phyloP scores from a whole-genome alignment of 345 rosid genomes.

The Rhodomyrtus tomentosa region DNA sequence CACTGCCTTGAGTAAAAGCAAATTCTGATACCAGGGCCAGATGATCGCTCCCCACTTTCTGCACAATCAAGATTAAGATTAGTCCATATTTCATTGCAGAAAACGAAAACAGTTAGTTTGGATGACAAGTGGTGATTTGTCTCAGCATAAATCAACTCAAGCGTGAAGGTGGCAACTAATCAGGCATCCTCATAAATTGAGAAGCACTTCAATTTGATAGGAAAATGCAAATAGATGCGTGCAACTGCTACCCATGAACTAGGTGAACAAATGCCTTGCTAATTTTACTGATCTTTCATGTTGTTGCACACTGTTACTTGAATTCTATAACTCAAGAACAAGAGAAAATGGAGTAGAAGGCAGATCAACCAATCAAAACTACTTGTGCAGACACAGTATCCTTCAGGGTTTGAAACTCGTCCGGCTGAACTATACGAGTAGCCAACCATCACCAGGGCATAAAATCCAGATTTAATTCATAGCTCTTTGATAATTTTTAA shows the following conservation, averaged over 20 bases:
- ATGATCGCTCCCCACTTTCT: constrained; percentile 81
- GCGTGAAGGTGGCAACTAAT: background rate
- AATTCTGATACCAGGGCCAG: constrained; percentile 73
- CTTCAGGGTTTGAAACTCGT: background rate
- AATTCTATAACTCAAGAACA: background rate
- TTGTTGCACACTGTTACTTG: background rate
- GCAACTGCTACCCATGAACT: background rate
- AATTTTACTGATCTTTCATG: background rate
- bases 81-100: background rate
- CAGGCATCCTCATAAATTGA: background rate
- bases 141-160: background rate
- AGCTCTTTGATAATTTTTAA: background rate
- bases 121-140: background rate
- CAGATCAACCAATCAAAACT: background rate
- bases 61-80: constrained; percentile 2
- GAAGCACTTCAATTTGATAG: background rate
- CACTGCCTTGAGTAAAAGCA: constrained; percentile 9
- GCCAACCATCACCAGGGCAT: background rate
- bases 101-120: background rate
- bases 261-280: background rate
- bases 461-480: background rate
- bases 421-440: background rate
- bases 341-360: background rate
- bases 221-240: background rate
- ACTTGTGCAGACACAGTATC: background rate